A percentile compares a stretch with the other conserved stretches of the same genome.
Conservation (phyloP, 208 protist species). For the Acanthamoeba castellanii region DNA sequence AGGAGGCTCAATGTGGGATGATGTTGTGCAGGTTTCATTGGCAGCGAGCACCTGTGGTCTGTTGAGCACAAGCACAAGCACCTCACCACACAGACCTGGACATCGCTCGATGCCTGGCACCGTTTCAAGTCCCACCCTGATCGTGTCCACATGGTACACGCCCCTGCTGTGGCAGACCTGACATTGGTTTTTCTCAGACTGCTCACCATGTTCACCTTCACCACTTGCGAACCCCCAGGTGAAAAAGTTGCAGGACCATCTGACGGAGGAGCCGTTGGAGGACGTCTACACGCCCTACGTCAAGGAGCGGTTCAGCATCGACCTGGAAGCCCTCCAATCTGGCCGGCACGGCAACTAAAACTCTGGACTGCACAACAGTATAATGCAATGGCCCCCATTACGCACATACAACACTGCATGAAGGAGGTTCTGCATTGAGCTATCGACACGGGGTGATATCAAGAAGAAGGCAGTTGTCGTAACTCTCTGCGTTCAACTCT, state of each 20-base stretch:
- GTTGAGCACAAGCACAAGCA: conserved; percentile 66
- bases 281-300: conserved; percentile 4
- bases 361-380: too few species aligned
- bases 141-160: neutral
- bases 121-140: neutral
- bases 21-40: neutral
- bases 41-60: conserved; percentile 53
- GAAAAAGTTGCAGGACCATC: neutral
- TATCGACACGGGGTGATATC: too few species aligned
- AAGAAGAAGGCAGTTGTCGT: too few species aligned
- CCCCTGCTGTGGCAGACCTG: neutral
- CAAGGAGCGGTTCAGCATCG: neutral
- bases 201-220: too few species aligned
- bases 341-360: neutral
- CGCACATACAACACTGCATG: too few species aligned
- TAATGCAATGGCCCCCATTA: too few species aligned
- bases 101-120: neutral
- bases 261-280: neutral
- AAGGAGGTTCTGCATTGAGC: too few species aligned
- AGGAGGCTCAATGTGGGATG: too few species aligned
- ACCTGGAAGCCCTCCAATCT: neutral
- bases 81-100: conserved; percentile 54
- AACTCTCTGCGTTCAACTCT: too few species aligned
- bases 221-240: neutral
- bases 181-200: too few species aligned